Evolutionary conservation across 2,329 filamentous ascomycete genomes (phyloP).

Genomic region (Fusarium transvaalense): DNA sequence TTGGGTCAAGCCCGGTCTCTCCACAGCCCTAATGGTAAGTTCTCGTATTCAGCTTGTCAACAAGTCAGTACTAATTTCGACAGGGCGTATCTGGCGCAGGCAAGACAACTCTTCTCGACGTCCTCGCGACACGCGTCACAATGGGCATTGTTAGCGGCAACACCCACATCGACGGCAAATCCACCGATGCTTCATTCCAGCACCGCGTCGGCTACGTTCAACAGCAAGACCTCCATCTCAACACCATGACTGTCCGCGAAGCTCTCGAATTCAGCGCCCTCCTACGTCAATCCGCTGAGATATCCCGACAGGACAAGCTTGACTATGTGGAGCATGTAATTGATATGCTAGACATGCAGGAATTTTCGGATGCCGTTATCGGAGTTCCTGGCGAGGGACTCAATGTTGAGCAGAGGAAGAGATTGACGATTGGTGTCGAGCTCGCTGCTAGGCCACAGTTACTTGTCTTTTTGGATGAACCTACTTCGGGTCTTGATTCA

Average conservation of each 20-base stretch:
- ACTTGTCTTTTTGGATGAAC: constrained; percentile 81
- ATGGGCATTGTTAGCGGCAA: constrained; percentile 80
- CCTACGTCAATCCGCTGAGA: constrained; percentile 73
- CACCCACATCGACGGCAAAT: constrained; percentile 76
- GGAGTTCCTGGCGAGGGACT: constrained; percentile 64
- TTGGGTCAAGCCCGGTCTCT: constrained; percentile 81
- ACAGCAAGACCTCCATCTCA: constrained; percentile 77
- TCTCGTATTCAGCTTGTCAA: too few relatives aligned
- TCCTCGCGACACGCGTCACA: constrained; percentile 77
- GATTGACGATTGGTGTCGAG: constrained; percentile 81
- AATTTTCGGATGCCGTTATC: constrained; percentile 76
- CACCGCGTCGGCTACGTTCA: constrained; percentile 79
- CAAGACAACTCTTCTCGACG: constrained; percentile 81
- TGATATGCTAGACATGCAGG: constrained; percentile 59
- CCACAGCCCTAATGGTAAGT: constrained; percentile 67
- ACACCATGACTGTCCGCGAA: constrained; percentile 72
- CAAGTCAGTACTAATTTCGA: too few relatives aligned
- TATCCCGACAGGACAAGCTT: constrained; percentile 54
- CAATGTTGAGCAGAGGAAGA: constrained; percentile 62
- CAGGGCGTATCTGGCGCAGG: constrained; percentile 79
- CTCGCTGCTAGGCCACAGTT: constrained; percentile 79
- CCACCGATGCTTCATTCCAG: constrained; percentile 72
- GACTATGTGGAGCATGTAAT: constrained; percentile 51
- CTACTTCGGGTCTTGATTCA: constrained; percentile 80
- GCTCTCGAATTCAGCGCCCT: constrained; percentile 70